Evolutionary conservation across 805 yeast species (phyloP).

Genomic region (Candida saitoana): DNA sequence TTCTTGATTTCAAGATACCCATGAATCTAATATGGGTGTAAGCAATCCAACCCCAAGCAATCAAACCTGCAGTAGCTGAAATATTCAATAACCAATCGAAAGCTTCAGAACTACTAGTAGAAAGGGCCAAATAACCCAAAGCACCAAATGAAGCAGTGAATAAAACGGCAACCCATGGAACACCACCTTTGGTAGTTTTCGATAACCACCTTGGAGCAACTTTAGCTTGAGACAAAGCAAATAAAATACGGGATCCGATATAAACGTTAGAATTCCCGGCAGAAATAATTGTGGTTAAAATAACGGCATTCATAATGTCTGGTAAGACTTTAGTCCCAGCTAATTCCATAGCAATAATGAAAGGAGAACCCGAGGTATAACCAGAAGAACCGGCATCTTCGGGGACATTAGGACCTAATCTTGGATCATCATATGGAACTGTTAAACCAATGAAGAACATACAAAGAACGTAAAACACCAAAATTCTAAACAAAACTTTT

Average conservation of each 20-base stretch:
- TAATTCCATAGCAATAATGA: slow-evolving; percentile 65
- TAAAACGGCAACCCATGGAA: slow-evolving; percentile 56
- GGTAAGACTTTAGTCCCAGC: slow-evolving; percentile 66
- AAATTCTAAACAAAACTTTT: slow-evolving; percentile 63
- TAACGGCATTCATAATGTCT: slow-evolving; percentile 70
- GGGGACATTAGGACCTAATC: slow-evolving; percentile 21
- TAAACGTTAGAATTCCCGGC: slow-evolving; percentile 77
- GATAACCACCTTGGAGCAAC: slow-evolving; percentile 54
- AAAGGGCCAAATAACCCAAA: slow-evolving; percentile 55
- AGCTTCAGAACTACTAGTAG: slow-evolving; percentile 51
- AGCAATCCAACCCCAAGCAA: slow-evolving; percentile 67
- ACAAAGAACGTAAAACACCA: slow-evolving; percentile 61
- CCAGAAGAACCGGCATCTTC: slow-evolving; percentile 25
- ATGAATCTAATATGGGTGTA: slow-evolving; percentile 67
- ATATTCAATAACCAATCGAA: slow-evolving; percentile 73
- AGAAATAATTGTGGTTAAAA: slow-evolving; percentile 63
- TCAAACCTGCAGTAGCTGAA: slow-evolving; percentile 70
- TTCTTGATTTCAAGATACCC: slow-evolving; percentile 57
- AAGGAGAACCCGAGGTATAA: slow-evolving; percentile 59
- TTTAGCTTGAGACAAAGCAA: slow-evolving; percentile 53
- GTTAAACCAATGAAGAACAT: slow-evolving; percentile 66
- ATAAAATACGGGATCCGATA: slow-evolving; percentile 65
- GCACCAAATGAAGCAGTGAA: slow-evolving; percentile 60
- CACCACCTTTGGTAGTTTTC: slow-evolving; percentile 52
- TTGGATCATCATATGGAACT: slow-evolving; percentile 65